These are phyloP conservation scores for Gymnopus androsaceus DNA, from an alignment of 1,284 basidiomycete genomes.

Conservation along the genomic window DNA sequence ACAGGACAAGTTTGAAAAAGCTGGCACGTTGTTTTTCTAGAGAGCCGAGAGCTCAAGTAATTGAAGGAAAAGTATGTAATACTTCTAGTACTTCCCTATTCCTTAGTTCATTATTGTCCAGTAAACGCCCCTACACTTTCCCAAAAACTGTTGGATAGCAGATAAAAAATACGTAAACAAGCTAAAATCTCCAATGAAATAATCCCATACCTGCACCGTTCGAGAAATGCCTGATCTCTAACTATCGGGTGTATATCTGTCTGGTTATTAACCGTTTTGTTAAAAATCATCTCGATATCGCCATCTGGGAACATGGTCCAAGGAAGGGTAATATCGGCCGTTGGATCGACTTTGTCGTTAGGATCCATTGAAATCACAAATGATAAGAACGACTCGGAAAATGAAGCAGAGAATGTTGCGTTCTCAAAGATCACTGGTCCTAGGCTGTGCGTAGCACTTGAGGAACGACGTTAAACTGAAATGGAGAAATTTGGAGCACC, in stretches of 20 bases:
- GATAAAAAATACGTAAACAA: too few species aligned
- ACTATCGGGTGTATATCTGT: slow-evolving; percentile 12
- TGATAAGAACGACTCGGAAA: slow-evolving; percentile 20
- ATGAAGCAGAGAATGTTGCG: slow-evolving; percentile 21
- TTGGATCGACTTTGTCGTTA: slow-evolving; percentile 16
- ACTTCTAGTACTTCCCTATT: too few species aligned
- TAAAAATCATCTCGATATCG: slow-evolving; percentile 19
- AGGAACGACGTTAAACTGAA: too few species aligned
- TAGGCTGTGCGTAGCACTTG: too few species aligned
- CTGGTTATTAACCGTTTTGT: slow-evolving; percentile 8
- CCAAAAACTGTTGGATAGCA: slow-evolving; percentile 16
- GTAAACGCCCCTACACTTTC: slow-evolving; percentile 15
- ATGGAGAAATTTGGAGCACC: too few species aligned
- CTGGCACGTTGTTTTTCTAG: too few species aligned
- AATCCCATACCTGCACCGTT: slow-evolving; percentile 16
- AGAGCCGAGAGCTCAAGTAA: too few species aligned
- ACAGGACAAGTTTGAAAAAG: too few species aligned
- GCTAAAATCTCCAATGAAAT: neutral
- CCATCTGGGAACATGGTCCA: slow-evolving; percentile 10
- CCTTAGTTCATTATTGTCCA: slow-evolving; percentile 17
- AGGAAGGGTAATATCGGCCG: slow-evolving; percentile 12
- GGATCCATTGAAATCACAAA: slow-evolving; percentile 22
- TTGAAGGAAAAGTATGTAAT: too few species aligned
- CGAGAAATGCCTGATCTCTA: slow-evolving; percentile 3
- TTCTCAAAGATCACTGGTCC: slow-evolving; percentile 15